Conservation (phyloP, 495 filamentous ascomycete species). For the Annulohypoxylon maeteangense region DNA sequence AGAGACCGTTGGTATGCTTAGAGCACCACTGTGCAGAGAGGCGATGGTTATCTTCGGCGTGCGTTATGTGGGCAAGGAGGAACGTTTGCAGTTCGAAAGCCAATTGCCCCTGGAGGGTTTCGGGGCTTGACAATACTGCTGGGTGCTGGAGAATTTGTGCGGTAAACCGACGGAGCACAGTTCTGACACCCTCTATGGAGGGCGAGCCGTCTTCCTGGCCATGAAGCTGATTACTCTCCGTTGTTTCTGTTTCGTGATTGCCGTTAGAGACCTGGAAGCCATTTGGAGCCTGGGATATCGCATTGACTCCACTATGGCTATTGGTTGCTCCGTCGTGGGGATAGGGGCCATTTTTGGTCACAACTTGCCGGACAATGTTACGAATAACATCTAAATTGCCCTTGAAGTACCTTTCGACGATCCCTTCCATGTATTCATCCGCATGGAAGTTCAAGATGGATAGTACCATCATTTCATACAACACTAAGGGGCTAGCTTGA, state of each 20-base stretch:
- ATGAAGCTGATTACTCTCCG: too few species aligned
- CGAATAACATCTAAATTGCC: not conserved
- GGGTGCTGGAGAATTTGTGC: conserved; percentile 18
- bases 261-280: too few species aligned
- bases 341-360: too few species aligned
- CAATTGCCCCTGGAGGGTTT: conserved; percentile 10
- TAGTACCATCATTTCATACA: conserved; percentile 57
- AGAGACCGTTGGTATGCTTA: not conserved
- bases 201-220: too few species aligned
- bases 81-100: conserved; percentile 37
- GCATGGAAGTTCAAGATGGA: conserved; percentile 52
- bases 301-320: too few species aligned
- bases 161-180: conserved; percentile 5
- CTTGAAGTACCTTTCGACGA: conserved; percentile 23
- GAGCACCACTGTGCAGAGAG: not conserved
- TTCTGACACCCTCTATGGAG: too few species aligned
- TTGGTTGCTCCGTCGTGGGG: too few species aligned
- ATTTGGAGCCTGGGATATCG: too few species aligned
- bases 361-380: too few species aligned
- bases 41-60: conserved; percentile 41
- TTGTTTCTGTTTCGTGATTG: not conserved
- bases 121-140: not conserved
- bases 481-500: conserved; percentile 5
- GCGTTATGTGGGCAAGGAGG: conserved; percentile 44
- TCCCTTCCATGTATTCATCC: conserved; percentile 54